phyloP scores from a whole-genome alignment of 2,329 filamentous ascomycete species.

The Acrocalymma vagum region DNA sequence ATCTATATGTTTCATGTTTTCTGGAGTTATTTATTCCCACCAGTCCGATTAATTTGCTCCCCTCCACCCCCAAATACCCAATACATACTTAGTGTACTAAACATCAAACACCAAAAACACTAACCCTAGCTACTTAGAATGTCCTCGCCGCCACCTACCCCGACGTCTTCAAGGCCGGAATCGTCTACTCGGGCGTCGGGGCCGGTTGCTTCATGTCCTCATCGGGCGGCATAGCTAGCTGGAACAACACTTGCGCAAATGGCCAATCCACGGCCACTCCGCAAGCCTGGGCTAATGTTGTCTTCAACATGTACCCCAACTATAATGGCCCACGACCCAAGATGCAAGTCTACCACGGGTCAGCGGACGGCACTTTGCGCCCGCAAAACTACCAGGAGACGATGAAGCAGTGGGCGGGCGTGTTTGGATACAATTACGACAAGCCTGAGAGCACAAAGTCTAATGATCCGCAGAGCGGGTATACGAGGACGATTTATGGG shows the following conservation, averaged over 20 bases:
- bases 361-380: slow-evolving; percentile 58
- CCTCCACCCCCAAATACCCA: too few relatives aligned
- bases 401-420: slow-evolving; percentile 43
- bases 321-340: slow-evolving; percentile 61
- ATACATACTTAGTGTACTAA: neutral
- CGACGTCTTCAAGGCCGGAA: slow-evolving; percentile 62
- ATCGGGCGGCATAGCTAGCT: slow-evolving; percentile 53
- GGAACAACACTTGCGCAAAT: slow-evolving; percentile 62
- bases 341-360: slow-evolving; percentile 68
- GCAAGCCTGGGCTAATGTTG: slow-evolving; percentile 59
- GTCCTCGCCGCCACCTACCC: slow-evolving; percentile 63
- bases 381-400: slow-evolving; percentile 66
- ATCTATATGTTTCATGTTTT: neutral
- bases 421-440: slow-evolving; percentile 42
- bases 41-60: neutral
- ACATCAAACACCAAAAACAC: neutral
- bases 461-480: slow-evolving; percentile 40
- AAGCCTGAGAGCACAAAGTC: slow-evolving; percentile 37
- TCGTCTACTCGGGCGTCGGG: slow-evolving; percentile 62
- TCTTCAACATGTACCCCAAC: slow-evolving; percentile 58
- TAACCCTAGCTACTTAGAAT: slow-evolving; percentile 38
- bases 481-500: slow-evolving; percentile 43
- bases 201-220: slow-evolving; percentile 62
- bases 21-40: slow-evolving; percentile 14
- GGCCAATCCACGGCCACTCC: slow-evolving; percentile 57